phyloP scores from a whole-genome alignment of 371 early-diverging fungal species.

The Mortierella sp. region DNA sequence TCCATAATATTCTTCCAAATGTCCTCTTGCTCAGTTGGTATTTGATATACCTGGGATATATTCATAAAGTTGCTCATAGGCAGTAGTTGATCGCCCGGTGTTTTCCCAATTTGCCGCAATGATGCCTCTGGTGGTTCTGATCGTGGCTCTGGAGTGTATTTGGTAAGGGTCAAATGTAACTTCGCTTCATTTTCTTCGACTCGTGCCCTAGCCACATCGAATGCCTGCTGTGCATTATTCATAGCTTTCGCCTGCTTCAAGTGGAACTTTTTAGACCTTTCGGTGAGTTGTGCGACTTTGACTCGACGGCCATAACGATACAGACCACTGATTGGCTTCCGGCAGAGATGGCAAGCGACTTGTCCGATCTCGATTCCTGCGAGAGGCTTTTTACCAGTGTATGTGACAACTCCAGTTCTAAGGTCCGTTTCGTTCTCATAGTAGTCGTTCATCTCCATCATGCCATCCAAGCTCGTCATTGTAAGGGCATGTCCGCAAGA shows the following conservation, averaged over 20 bases:
- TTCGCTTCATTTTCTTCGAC: background rate
- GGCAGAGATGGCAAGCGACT: conserved; percentile 34
- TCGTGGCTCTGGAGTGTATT: background rate
- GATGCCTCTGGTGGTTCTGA: background rate
- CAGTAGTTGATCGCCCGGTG: background rate
- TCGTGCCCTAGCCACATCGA: background rate
- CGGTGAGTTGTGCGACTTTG: conserved; percentile 23
- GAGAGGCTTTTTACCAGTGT: conserved; percentile 15
- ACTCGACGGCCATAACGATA: conserved; percentile 47
- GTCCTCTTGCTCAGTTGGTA: conserved; percentile 30
- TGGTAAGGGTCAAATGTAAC: background rate
- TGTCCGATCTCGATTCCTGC: conserved; percentile 24
- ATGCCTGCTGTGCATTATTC: background rate
- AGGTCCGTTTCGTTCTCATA: conserved; percentile 26
- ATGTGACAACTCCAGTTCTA: conserved; percentile 11
- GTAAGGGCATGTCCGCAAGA: conserved; percentile 62
- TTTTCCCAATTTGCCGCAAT: conserved; percentile 16
- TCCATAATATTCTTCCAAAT: conserved; percentile 34
- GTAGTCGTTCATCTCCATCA: conserved; percentile 55
- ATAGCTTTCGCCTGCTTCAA: conserved; percentile 4
- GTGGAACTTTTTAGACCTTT: conserved; percentile 24
- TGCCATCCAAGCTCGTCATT: conserved; percentile 59
- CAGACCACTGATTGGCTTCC: conserved; percentile 34
- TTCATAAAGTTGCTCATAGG: conserved; percentile 9
- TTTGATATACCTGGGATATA: conserved; percentile 9